Base-by-base conservation (phyloP, 2,329 filamentous ascomycete species). In the Fusarium sp. region DNA sequence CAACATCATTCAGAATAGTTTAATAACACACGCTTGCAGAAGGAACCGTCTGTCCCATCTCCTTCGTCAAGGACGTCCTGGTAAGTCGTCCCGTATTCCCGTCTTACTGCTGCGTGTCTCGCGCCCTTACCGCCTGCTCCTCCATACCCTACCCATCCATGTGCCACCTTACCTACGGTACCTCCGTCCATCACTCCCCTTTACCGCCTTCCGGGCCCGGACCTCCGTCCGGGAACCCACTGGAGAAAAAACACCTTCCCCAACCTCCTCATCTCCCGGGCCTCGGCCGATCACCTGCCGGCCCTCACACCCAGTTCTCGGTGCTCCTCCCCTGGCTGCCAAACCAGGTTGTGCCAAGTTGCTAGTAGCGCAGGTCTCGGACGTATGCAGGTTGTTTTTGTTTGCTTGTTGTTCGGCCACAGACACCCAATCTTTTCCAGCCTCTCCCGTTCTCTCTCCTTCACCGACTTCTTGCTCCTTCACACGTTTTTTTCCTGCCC, bases 11-110 rank as follows among this genome's bases (percentile, higher is more conserved):
- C 66, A 74, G 64, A 64, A 75, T 75, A 76, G 70, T 31, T 65
- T 74, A 76, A 69, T 75, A 75, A 75, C 73, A 76, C 59, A 65
- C 48, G 29, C 31, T 59, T 76, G 58, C 77, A 95, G 93, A 95
- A 88, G 93, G 94, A 73, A 95, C 94, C 59, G 91, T 95, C 73
- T 95, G 93, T 82, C 92, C 93, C 77, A 95, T 95, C 81, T 94
- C 92, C 77, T 95, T 95, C 83, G 94, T 95, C 83, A 94, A 94
- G 85, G 92, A 95, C 82, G 90, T 94, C 75, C 86, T 95, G 85
- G 94, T 95, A 90, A 89, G 93, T 85, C 57, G 61, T 71, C 72
- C 62, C 68, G 63, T 73, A 54, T 71, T 71, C 64, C 57, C 67
- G 68, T 72, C 52, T 68, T 59, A 69, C 61, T 64, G 64, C 63